A percentile compares a stretch with the other conserved stretches of the same genome.
phyloP scores from a whole-genome alignment of 768 basidiomycete species.

The Russula olivacea region DNA sequence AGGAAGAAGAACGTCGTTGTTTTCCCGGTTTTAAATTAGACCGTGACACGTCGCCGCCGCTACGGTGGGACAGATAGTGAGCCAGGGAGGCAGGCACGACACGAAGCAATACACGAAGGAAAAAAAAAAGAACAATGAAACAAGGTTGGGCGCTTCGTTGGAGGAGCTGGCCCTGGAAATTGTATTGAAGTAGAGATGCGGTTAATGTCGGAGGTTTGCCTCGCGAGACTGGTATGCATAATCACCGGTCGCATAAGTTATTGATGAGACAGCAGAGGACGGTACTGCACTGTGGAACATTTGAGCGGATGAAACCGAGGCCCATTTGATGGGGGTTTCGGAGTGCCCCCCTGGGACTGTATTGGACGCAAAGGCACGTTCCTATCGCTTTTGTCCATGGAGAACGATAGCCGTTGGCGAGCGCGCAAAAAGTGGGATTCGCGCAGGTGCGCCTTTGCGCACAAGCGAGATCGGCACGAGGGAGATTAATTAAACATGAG shows the following conservation, averaged over 20 bases:
- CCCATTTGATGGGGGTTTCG: not conserved
- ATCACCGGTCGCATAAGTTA: not conserved
- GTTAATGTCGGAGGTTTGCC: not conserved
- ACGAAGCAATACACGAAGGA: not conserved
- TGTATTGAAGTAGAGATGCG: too few relatives aligned
- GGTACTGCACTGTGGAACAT: not conserved
- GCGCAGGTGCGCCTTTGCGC: too few relatives aligned
- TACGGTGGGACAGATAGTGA: not conserved
- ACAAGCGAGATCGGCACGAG: slow-evolving; percentile 12
- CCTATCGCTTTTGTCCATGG: not conserved
- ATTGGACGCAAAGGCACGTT: not conserved
- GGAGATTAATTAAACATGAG: slow-evolving; percentile 22
- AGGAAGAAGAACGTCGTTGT: not conserved
- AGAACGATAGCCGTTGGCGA: not conserved
- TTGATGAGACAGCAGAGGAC: not conserved
- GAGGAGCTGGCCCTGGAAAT: not conserved
- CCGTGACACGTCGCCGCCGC: not conserved
- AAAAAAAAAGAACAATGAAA: not conserved
- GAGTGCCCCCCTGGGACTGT: not conserved
- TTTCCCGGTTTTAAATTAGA: not conserved
- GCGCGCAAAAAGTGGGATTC: not conserved
- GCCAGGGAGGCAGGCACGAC: not conserved
- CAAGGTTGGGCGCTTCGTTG: not conserved
- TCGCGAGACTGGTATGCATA: not conserved
- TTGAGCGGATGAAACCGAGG: not conserved